Evolutionary conservation across 129 eudicot genomes (phyloP).

Genomic region (Pittosporum tobira): DNA sequence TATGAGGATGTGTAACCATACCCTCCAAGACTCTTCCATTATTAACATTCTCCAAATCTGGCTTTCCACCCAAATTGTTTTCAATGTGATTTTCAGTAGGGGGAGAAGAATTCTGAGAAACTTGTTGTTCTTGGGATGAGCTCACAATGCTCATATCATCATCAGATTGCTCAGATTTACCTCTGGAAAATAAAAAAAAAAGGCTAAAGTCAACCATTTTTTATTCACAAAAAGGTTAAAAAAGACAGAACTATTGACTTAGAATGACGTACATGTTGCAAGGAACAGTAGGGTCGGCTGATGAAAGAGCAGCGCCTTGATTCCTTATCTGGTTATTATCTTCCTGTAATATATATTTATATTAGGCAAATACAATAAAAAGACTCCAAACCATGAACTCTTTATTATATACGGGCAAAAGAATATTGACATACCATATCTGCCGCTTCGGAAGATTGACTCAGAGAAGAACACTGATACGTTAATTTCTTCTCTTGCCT

Average conservation of each 20-base stretch:
- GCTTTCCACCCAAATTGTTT: slow-evolving; percentile 35
- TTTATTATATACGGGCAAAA: background rate
- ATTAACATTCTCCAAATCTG: slow-evolving; percentile 24
- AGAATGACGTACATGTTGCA: slow-evolving; percentile 31
- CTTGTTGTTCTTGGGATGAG: slow-evolving; percentile 32
- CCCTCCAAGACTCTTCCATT: slow-evolving; percentile 34
- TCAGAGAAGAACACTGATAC: slow-evolving; percentile 33
- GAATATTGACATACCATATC: slow-evolving; percentile 32
- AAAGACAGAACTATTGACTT: background rate
- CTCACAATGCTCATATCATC: slow-evolving; percentile 44
- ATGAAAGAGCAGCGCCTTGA: slow-evolving; percentile 19
- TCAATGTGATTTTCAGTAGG: slow-evolving; percentile 23
- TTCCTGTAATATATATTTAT: slow-evolving; percentile 35
- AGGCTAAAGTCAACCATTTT: background rate
- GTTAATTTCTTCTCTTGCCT: slow-evolving; percentile 33
- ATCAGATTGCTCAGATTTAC: slow-evolving; percentile 41
- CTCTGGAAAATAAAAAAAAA: slow-evolving; percentile 28
- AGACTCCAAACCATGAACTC: background rate
- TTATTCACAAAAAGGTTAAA: background rate
- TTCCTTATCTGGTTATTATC: slow-evolving; percentile 18
- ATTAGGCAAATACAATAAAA: slow-evolving; percentile 3
- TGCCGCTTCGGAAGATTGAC: slow-evolving; percentile 42
- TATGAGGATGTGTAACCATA: slow-evolving; percentile 20
- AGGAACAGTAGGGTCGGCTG: slow-evolving; percentile 27
- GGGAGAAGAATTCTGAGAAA: slow-evolving; percentile 29